Conservation (phyloP, 768 basidiomycete species). For the Xerocomus spinulosus region DNA sequence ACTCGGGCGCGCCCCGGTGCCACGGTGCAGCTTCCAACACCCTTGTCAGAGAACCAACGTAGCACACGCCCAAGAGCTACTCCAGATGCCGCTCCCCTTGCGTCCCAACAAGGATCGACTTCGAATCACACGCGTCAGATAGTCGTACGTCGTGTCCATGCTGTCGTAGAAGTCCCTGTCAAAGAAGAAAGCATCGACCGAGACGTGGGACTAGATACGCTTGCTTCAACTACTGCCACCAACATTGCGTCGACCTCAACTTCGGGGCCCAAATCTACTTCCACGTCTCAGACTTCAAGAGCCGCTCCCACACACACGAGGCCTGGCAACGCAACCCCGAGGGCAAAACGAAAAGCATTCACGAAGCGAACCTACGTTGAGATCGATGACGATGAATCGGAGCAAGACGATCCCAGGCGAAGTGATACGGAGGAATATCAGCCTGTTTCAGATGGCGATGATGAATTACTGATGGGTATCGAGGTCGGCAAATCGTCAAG, state of each 20-base stretch:
- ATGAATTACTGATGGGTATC: conserved; percentile 59
- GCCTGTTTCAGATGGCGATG: conserved; percentile 43
- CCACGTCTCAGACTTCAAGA: conserved; percentile 11
- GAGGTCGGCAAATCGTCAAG: conserved; percentile 38
- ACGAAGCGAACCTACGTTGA: conserved; percentile 28
- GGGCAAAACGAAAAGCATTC: conserved; percentile 15
- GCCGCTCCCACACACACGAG: not conserved
- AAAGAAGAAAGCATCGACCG: conserved; percentile 56
- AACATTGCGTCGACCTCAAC: conserved; percentile 11
- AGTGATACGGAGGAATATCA: conserved; percentile 11
- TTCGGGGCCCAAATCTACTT: conserved; percentile 5
- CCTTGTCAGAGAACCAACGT: conserved; percentile 29
- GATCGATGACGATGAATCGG: conserved; percentile 29
- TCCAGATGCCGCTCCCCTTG: conserved; percentile 1
- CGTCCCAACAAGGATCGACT: conserved; percentile 6
- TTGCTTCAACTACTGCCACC: conserved; percentile 12
- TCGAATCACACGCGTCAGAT: conserved; percentile 18
- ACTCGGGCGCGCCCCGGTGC: conserved; percentile 10
- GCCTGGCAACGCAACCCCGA: conserved; percentile 8
- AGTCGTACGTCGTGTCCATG: conserved; percentile 61
- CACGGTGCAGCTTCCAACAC: conserved; percentile 26
- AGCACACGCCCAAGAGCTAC: conserved; percentile 18
- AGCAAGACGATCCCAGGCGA: conserved; percentile 10
- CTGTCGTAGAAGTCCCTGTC: conserved; percentile 52
- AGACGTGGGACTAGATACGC: conserved; percentile 16